A percentile compares a stretch with the other conserved stretches of the same genome.
These are phyloP conservation scores for Citrus australasica DNA, from an alignment of 345 rosid genomes.

Conservation along the genomic window DNA sequence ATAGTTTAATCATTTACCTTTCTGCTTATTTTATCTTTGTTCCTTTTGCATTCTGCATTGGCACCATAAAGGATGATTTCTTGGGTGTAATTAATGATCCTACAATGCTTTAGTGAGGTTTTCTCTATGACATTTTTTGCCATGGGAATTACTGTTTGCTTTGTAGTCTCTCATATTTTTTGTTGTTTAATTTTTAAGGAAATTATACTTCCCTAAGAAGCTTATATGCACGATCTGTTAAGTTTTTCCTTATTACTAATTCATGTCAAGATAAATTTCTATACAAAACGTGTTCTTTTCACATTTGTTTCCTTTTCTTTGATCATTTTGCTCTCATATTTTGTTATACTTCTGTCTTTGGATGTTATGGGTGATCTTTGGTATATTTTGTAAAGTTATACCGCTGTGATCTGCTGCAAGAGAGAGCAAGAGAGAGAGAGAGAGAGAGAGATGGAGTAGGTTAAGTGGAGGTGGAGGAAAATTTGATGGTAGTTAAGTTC, in stretches of 20 bases:
- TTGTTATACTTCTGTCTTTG: too few relatives aligned
- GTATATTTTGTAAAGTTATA: neutral
- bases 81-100: slow-evolving; percentile 94
- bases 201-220: too few relatives aligned
- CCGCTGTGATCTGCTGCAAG: neutral
- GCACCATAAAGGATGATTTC: slow-evolving; percentile 87
- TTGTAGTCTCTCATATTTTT: neutral
- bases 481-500: neutral
- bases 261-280: too few relatives aligned
- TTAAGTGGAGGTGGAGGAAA: too few relatives aligned
- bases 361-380: neutral
- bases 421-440: neutral
- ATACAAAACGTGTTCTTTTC: too few relatives aligned
- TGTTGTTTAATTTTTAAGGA: neutral
- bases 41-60: slow-evolving; percentile 74
- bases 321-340: too few relatives aligned
- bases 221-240: too few relatives aligned
- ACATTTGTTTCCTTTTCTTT: too few relatives aligned
- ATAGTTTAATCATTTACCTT: neutral
- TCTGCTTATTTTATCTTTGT: neutral
- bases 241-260: too few relatives aligned
- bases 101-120: slow-evolving; percentile 38
- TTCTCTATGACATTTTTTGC: neutral
- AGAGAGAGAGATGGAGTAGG: too few relatives aligned
- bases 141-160: neutral